Percentiles rank a stretch among this genome's conserved stretches.
These are phyloP conservation scores for Paramecium caudatum DNA, from an alignment of 73 alveolate genomes.

Conservation along the genomic window DNA sequence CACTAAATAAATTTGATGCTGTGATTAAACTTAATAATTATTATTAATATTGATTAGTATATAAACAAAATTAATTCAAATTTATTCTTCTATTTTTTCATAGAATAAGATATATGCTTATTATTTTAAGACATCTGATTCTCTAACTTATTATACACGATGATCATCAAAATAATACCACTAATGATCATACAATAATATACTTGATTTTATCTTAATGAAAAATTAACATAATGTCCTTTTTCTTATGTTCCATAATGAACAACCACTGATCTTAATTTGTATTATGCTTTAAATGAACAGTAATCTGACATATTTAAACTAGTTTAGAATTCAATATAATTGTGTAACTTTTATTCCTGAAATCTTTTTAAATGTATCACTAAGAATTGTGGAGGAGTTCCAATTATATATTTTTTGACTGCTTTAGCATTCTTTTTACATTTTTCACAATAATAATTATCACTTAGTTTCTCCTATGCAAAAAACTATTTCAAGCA, in stretches of 20 bases:
- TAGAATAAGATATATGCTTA: slow-evolving; percentile 33
- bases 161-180: slow-evolving; percentile 69
- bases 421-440: slow-evolving; percentile 16
- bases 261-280: slow-evolving; percentile 57
- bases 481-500: slow-evolving; percentile 49
- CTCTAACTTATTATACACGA: slow-evolving; percentile 36
- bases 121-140: slow-evolving; percentile 40
- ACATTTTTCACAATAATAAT: slow-evolving; percentile 46
- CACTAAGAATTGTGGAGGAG: slow-evolving; percentile 27
- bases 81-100: slow-evolving; percentile 7
- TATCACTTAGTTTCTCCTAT: not conserved
- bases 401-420: slow-evolving; percentile 56
- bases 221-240: slow-evolving; percentile 66
- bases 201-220: slow-evolving; percentile 37
- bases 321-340: not conserved
- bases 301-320: slow-evolving; percentile 49
- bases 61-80: not conserved
- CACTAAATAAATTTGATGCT: not conserved
- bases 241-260: slow-evolving; percentile 63
- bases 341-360: slow-evolving; percentile 7
- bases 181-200: not conserved
- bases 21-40: not conserved
- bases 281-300: slow-evolving; percentile 15
- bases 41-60: not conserved
- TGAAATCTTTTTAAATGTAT: slow-evolving; percentile 46